Base-by-base conservation (phyloP, 1,284 basidiomycete genomes). In the Phellinidium pouzarii region DNA sequence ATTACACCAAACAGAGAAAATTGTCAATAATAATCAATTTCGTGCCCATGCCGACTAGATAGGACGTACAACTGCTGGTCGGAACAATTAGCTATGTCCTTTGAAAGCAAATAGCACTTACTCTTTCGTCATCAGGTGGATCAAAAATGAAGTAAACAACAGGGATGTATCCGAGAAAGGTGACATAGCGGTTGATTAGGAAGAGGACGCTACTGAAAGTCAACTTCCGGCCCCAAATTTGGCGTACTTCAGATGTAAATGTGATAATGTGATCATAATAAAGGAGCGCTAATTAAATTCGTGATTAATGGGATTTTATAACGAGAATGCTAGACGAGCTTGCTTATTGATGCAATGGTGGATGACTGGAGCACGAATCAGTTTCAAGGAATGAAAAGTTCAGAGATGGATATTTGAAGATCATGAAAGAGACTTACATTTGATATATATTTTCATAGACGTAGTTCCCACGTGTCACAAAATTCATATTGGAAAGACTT, bases 231-330 rank as follows among this genome's bases (percentile, higher is more conserved):
- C 27, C 20, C 54, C 54, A 56, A 25, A 56, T 43, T 20, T 31
- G 43, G n/a, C 31, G 9, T 9, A 44, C 27, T 26, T 56, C 54
- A 17, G 26, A 26, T 12, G 17, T 37, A 17, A 56, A 52, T 9
- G 50, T 56, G n/a, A 56, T 36, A 4, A 56, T 12, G 41, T 56
- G 54, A 27, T 56, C 54, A 44, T 56, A 56, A 22, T 56, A 56
- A 19, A 56, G 29, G 12, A 56, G 7, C 8, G 40, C 54, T 56
- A 38, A 4, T 34, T 12, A 14, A 37, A 20, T 20, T n/a, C n/a
- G n/a, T n/a, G n/a, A 20, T 42, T 17, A 50, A 27, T 20, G 27
- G 6, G 27, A 9, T 22, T 41, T 31, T n/a, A 8, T 8, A 20
- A 42, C 4, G 1, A 44, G 7, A 7, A 46, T 12, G 26, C 22